Conservation (phyloP, 2,329 filamentous ascomycete species). For the Ascochyta clinopodiicola region DNA sequence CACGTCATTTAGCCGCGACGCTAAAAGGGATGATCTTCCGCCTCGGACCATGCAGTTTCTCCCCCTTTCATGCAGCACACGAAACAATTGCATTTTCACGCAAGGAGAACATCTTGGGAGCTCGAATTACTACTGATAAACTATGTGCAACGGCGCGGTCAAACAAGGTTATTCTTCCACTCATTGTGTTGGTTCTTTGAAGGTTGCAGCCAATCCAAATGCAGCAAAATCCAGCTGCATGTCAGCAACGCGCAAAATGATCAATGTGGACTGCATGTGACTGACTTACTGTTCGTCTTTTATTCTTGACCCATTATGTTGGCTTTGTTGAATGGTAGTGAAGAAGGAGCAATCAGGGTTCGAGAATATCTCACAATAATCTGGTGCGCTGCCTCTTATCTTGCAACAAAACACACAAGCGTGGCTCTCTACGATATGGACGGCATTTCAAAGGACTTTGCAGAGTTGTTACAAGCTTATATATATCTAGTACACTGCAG, state of each 20-base stretch:
- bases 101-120: not conserved
- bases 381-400: not conserved
- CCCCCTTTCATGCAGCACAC: conserved; percentile 14
- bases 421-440: too few species aligned
- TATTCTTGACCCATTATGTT: too few species aligned
- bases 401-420: too few species aligned
- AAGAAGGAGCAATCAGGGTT: not conserved
- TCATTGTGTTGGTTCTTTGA: not conserved
- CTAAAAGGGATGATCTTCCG: conserved; percentile 27
- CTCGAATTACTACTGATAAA: not conserved
- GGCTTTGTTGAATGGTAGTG: not conserved
- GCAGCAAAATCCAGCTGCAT: not conserved
- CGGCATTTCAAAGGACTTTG: too few species aligned
- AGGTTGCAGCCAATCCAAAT: not conserved
- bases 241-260: not conserved
- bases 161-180: not conserved
- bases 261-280: not conserved
- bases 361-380: not conserved
- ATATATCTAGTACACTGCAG: too few species aligned
- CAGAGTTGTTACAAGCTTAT: too few species aligned
- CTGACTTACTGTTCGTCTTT: too few species aligned
- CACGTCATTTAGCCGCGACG: conserved; percentile 32
- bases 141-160: not conserved
- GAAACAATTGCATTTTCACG: not conserved
- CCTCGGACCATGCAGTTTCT: conserved; percentile 14